phyloP scores from a whole-genome alignment of 805 yeast genomes.

The Helenozyma rhizophorensis region DNA sequence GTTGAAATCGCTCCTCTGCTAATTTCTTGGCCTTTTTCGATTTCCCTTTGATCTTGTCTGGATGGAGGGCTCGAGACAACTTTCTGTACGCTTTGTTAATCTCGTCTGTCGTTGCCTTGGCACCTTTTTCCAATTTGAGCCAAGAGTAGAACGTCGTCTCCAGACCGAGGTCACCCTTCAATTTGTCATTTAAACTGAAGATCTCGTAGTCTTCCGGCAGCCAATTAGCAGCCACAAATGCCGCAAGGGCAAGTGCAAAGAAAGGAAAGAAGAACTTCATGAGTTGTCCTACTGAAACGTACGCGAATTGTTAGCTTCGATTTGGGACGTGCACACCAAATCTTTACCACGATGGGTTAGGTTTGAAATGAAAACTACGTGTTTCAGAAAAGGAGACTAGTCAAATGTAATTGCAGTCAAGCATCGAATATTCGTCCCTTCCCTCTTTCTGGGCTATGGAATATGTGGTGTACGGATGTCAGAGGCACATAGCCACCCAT shows the following conservation, averaged over 20 bases:
- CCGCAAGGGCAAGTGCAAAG: conserved; percentile 14
- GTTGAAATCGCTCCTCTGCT: conserved; percentile 69
- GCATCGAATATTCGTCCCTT: no score
- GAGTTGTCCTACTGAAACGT: no score
- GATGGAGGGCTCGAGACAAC: conserved; percentile 71
- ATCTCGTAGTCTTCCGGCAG: conserved; percentile 73
- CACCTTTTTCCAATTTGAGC: conserved; percentile 47
- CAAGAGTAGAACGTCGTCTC: conserved; percentile 66
- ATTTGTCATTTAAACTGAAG: conserved; percentile 63
- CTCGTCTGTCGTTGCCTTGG: conserved; percentile 47
- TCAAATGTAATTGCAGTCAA: no score
- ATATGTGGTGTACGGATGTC: no score
- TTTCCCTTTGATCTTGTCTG: conserved; percentile 58
- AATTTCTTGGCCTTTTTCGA: conserved; percentile 33
- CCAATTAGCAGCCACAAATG: conserved; percentile 42
- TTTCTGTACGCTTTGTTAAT: conserved; percentile 66
- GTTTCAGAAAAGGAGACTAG: no score
- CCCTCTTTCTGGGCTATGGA: no score
- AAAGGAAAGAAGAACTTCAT: conserved; percentile 13
- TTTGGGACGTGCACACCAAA: no score
- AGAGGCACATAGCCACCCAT: no score
- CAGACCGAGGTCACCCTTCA: conserved; percentile 58
- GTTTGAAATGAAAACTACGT: no score
- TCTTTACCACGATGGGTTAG: no score
- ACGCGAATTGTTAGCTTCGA: no score